phyloP scores from a whole-genome alignment of 202 grass and related monocot genomes.

The Eragrostis tef region DNA sequence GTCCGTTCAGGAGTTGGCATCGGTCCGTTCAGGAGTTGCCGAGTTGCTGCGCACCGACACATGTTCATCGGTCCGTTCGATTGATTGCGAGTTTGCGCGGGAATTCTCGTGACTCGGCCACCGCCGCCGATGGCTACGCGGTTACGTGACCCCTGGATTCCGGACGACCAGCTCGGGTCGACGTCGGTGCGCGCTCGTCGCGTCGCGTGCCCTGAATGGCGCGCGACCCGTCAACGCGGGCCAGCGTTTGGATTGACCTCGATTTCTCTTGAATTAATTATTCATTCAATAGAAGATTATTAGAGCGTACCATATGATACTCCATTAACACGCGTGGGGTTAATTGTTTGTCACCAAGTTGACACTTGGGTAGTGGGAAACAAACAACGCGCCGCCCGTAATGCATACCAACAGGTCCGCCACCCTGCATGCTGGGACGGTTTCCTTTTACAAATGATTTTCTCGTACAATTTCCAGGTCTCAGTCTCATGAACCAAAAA shows the following conservation, averaged over 20 bases:
- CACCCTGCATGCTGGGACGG: too few species aligned
- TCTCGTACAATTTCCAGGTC: too few species aligned
- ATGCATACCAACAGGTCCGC: too few species aligned
- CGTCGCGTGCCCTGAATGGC: slow-evolving; percentile 8
- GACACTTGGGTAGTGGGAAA: too few species aligned
- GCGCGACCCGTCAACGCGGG: background rate
- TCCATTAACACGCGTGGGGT: background rate
- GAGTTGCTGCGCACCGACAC: slow-evolving; percentile 18
- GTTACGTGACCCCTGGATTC: slow-evolving; percentile 12
- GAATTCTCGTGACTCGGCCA: background rate
- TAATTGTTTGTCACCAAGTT: background rate
- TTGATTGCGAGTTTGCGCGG: background rate
- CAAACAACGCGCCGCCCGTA: too few species aligned
- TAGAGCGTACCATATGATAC: too few species aligned
- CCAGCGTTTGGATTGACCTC: background rate
- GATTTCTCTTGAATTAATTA: background rate
- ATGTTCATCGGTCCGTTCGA: background rate
- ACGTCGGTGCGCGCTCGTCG: slow-evolving; percentile 10
- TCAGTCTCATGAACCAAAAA: too few species aligned
- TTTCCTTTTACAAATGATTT: too few species aligned
- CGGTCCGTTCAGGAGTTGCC: too few species aligned
- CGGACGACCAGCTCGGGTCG: background rate
- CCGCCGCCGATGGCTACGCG: background rate
- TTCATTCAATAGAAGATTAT: background rate
- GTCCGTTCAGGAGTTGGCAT: too few species aligned